Evolutionary conservation across 2,329 filamentous ascomycete species (phyloP).

Genomic region (Ploettnerulaceae sp.): DNA sequence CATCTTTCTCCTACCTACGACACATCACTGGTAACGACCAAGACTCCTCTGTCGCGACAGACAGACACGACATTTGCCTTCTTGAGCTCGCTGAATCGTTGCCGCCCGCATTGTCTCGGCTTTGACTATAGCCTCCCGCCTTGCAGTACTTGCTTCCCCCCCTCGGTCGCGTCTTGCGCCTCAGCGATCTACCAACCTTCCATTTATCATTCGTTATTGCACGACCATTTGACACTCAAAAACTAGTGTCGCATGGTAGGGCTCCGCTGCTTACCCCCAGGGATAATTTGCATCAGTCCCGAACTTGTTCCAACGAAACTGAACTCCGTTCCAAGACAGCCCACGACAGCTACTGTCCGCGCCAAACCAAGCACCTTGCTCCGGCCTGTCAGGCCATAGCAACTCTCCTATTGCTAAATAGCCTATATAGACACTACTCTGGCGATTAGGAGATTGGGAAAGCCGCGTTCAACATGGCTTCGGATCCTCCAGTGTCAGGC

Average conservation of each 20-base stretch:
- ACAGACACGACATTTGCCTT: constrained; percentile 18
- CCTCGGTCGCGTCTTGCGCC: constrained; percentile 28
- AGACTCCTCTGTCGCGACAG: constrained; percentile 18
- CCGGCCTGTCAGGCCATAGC: constrained; percentile 19
- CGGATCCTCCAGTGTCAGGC: constrained; percentile 24
- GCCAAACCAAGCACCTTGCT: constrained; percentile 9
- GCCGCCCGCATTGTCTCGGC: constrained; percentile 7
- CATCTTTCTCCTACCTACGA: neutral
- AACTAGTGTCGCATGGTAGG: constrained; percentile 9
- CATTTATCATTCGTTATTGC: constrained; percentile 6
- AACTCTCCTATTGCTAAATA: constrained; percentile 14
- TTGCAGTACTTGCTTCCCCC: constrained; percentile 17
- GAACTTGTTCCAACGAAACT: neutral
- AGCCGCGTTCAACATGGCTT: constrained; percentile 23
- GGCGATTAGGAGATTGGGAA: constrained; percentile 19
- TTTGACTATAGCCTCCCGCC: constrained; percentile 4
- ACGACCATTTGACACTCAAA: constrained; percentile 2
- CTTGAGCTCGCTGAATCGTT: constrained; percentile 4
- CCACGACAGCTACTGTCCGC: constrained; percentile 14
- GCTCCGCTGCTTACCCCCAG: neutral
- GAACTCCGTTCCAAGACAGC: neutral
- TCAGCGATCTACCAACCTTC: constrained; percentile 12
- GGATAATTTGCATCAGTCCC: neutral
- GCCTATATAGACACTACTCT: constrained; percentile 9
- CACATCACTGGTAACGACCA: constrained; percentile 17